Base-by-base conservation (phyloP, 2,329 filamentous ascomycete genomes). In the Exophiala phaeomuriformis region DNA sequence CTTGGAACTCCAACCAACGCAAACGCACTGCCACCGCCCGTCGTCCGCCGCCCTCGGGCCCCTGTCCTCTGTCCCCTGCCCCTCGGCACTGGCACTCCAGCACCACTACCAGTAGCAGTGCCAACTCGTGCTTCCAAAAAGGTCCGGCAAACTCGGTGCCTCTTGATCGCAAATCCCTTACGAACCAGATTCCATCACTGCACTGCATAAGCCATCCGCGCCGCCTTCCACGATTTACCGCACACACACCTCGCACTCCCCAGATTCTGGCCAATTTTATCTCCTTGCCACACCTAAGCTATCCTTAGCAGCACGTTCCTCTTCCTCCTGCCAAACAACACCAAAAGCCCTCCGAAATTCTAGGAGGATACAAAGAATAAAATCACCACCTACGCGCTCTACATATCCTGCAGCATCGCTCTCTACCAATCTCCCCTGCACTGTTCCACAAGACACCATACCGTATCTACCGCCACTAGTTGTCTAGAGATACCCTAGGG, bases 381-480 rank as follows among this genome's bases (percentile, higher is more conserved):
- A 10, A 36, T 35, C 19, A 27, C 12, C 31, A 5, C 31, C 44
- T 36, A 36, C 19, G 9, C 12, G 12, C 4, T 30, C 44, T 36
- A 36, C 43, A 36, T 29, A 37, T 49, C 49, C 10, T 47, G 35
- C 31, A 10, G 10, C 27, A 27, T 42, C 27, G 36, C 40, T 43
- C 40, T 43, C 33, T 33, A 39, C 47, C 29, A 44, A 31, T 40
- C 44, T 33, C 3, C 27, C 28, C 49, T 36, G 29, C 12, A 32
- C 47, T 49, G 40, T 50, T 51, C 35, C 57, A 51, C 44, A 50
- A 40, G 49, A 36, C 37, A 12, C 19, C 40, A 32, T 32, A 49
- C 57, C 54, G 57, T 59, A 59, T 59, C 57, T 59, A 49, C 54
- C 51, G 51, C 57, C 57, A 59, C 54, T 57, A 55, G 57, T 49